Evolutionary conservation across 768 basidiomycete genomes (phyloP).

Genomic region (Auriculariales sp.): DNA sequence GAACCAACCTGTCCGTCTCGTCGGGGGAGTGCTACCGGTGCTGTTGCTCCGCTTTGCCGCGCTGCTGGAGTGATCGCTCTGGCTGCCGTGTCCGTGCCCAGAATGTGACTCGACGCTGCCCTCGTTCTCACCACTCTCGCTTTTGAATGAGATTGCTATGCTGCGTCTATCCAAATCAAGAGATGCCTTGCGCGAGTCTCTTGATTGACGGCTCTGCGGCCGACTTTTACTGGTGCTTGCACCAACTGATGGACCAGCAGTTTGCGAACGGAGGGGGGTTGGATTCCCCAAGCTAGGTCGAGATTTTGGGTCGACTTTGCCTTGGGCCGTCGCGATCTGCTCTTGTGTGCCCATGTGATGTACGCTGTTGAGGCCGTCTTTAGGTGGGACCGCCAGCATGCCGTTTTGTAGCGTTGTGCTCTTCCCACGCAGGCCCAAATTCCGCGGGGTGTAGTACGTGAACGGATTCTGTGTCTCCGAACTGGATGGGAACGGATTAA

Average conservation of each 20-base stretch:
- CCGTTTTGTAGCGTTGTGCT: no score
- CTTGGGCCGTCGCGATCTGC: not conserved
- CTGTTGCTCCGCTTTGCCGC: not conserved
- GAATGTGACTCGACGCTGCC: constrained; percentile 1
- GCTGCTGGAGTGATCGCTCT: no score
- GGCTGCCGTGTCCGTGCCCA: no score
- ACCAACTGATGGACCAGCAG: not conserved
- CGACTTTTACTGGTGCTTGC: not conserved
- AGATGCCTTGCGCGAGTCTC: not conserved
- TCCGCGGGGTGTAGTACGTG: constrained; percentile 20
- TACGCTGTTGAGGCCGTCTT: no score
- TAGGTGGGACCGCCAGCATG: no score
- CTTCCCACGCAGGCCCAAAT: no score
- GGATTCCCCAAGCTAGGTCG: not conserved
- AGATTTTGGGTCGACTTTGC: no score
- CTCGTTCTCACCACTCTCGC: not conserved
- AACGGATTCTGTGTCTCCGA: constrained; percentile 17
- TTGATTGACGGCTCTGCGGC: not conserved
- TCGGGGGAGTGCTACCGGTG: not conserved
- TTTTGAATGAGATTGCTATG: not conserved
- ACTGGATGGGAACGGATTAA: constrained; percentile 49
- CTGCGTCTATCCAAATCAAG: not conserved
- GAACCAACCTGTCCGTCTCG: not conserved
- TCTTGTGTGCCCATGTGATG: not conserved
- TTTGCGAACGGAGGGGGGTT: not conserved